A percentile compares a stretch with the other conserved stretches of the same genome.
Evolutionary conservation across 768 basidiomycete genomes (phyloP).

Genomic region (Baorangia bicolor): DNA sequence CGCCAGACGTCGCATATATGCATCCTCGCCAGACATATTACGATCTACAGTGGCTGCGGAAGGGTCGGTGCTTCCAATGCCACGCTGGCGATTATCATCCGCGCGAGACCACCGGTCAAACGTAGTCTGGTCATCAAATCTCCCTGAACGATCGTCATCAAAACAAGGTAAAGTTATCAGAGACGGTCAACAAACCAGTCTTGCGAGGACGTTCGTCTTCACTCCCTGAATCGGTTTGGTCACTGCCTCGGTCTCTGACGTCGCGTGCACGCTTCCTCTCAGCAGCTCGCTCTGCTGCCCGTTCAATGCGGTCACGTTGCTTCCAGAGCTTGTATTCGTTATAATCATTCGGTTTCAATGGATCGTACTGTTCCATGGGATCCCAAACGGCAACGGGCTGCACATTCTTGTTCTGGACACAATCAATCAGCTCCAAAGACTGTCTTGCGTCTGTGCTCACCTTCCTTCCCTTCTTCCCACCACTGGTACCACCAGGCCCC

Average conservation of each 20-base stretch:
- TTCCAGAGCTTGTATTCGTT: constrained; percentile 85
- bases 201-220: constrained; percentile 68
- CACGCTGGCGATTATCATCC: constrained; percentile 44
- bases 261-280: constrained; percentile 59
- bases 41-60: constrained; percentile 43
- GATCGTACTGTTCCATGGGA: constrained; percentile 77
- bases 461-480: constrained; percentile 58
- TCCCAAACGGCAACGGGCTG: constrained; percentile 65
- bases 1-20: constrained; percentile 74
- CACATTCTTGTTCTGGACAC: constrained; percentile 56
- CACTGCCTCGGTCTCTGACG: constrained; percentile 46
- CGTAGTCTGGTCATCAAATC: constrained; percentile 39
- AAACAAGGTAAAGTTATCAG: neutral
- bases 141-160: constrained; percentile 34
- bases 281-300: constrained; percentile 57
- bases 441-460: constrained; percentile 33
- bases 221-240: constrained; percentile 68
- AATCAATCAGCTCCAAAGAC: neutral
- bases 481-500: constrained; percentile 43
- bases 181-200: constrained; percentile 46
- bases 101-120: constrained; percentile 55
- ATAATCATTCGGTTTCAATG: constrained; percentile 83
- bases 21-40: constrained; percentile 72
- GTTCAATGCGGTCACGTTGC: constrained; percentile 70
- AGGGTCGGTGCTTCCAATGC: constrained; percentile 16